phyloP scores from a whole-genome alignment of 106 monocot species.

The Vanilla planifolia region DNA sequence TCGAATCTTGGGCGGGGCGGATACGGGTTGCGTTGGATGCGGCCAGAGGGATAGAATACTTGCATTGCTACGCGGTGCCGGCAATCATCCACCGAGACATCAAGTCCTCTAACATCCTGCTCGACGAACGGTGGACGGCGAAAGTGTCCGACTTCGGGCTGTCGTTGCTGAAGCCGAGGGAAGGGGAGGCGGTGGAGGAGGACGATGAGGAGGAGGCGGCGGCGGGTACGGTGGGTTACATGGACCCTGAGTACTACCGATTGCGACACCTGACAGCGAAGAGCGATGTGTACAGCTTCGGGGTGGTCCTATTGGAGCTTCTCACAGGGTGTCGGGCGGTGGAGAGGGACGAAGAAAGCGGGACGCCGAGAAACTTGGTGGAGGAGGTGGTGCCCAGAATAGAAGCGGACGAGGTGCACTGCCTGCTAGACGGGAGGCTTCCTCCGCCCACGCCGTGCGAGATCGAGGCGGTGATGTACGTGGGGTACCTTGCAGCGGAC shows the following conservation, averaged over 20 bases:
- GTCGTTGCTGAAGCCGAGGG: constrained; percentile 31
- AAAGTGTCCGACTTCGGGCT: constrained; percentile 90
- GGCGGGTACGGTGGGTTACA: constrained; percentile 82
- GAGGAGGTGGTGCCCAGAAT: constrained; percentile 39
- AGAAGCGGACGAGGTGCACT: constrained; percentile 16
- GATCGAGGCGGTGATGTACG: constrained; percentile 34
- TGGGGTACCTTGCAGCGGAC: constrained; percentile 33
- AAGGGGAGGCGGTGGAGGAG: neutral
- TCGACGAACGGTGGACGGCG: constrained; percentile 64
- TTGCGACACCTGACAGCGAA: constrained; percentile 65
- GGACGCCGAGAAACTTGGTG: constrained; percentile 33
- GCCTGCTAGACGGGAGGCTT: constrained; percentile 30
- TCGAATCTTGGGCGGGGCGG: constrained; percentile 47
- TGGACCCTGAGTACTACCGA: constrained; percentile 92
- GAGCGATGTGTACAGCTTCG: constrained; percentile 93
- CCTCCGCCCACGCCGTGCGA: constrained; percentile 34
- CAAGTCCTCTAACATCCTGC: constrained; percentile 85
- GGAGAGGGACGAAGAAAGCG: constrained; percentile 16
- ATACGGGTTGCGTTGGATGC: constrained; percentile 70
- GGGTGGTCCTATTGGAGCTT: constrained; percentile 72
- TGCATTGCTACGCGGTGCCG: constrained; percentile 83
- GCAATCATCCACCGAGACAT: constrained; percentile 89
- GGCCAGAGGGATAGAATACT: constrained; percentile 85
- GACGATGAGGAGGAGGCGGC: constrained; percentile 3
- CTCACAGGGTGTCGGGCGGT: constrained; percentile 49